phyloP scores from a whole-genome alignment of 1,284 basidiomycete genomes.

The Naganishia albida region DNA sequence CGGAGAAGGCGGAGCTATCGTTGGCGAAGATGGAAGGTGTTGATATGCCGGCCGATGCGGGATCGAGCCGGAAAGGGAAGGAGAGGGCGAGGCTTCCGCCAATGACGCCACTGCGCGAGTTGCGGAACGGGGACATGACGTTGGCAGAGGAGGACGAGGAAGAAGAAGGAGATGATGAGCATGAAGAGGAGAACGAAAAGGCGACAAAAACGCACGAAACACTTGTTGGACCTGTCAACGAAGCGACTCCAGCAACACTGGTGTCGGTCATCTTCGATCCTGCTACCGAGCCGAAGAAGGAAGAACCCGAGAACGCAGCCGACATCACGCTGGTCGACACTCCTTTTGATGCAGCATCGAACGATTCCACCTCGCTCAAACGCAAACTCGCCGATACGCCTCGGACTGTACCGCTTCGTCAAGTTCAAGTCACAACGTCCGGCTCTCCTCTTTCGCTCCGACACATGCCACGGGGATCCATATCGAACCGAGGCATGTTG shows the following conservation, averaged over 20 bases:
- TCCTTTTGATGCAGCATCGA: conserved; percentile 26
- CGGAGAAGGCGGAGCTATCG: conserved; percentile 14
- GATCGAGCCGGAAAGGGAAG: conserved; percentile 7
- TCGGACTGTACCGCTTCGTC: not conserved
- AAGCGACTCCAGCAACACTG: too few relatives aligned
- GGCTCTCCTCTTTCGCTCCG: conserved; percentile 15
- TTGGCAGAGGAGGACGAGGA: conserved; percentile 31
- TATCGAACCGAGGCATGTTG: conserved; percentile 2
- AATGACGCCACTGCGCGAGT: conserved; percentile 11
- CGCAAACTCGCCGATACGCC: not conserved
- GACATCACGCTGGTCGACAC: conserved; percentile 45
- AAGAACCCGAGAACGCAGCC: conserved; percentile 1
- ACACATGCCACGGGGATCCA: not conserved
- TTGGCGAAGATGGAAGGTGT: not conserved
- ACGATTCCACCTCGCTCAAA: not conserved
- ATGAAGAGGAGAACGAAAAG: conserved; percentile 26
- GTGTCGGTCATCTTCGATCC: not conserved
- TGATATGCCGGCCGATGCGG: not conserved
- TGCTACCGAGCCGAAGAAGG: too few relatives aligned
- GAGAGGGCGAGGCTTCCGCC: not conserved
- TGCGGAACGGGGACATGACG: conserved; percentile 33
- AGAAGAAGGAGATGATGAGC: conserved; percentile 34
- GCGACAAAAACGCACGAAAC: not conserved
- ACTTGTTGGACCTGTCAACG: not conserved
- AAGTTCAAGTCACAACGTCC: conserved; percentile 18